Base-by-base conservation (phyloP, 1,284 basidiomycete genomes). In the Mrakiaceae sp. region DNA sequence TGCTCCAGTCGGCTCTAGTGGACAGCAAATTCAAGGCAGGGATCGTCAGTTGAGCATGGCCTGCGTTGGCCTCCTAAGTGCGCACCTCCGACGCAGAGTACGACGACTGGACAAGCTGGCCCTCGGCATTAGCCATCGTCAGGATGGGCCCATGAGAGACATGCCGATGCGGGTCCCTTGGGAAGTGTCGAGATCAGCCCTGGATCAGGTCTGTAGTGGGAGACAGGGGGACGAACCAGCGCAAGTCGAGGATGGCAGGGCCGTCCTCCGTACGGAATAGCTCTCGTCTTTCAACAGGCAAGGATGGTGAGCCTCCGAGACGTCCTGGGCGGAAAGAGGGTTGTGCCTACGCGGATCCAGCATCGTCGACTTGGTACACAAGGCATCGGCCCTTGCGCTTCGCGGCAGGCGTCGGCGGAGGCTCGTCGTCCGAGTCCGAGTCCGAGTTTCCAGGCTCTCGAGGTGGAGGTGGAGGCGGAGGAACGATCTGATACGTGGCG, bases 171-270 rank as follows among this genome's bases (percentile, higher is more conserved):
- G 69, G 71, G 27, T 73, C 71, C 73, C 72, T 73, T 63, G 11
- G 8, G n/a, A 10, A 27, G 27, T 27, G 27, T 27, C 27, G 27
- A 27, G 27, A 27, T 27, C 27, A 27, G 27, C 27, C 27, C 27
- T 27, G 27, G 27, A 27, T 27, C 27, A 27, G 27, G 27, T 27
- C 27, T 27, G 14, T 2, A 27, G 11, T 11, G 11, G 48, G 4
- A n/a, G 48, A 46, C 27, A 4, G 9, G 4, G 62, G n/a, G 9
- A 55, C 75, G 58, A 69, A 90, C 93, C 93, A 97, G 81, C 95
- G 95, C 81, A 90, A 85, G 72, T 97, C 93, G n/a, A 88, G 80
- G 42, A 97, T 82, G 9, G 91, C 93, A 1, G 90, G 85, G 11
- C 88, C 78, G 64, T 87, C 81, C 52, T 27, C 27, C 27, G 27